Evolutionary conservation across 2,329 filamentous ascomycete species (phyloP), one percentile per base, ranked within the genome.

Genomic region (Alternaria sp.): DNA sequence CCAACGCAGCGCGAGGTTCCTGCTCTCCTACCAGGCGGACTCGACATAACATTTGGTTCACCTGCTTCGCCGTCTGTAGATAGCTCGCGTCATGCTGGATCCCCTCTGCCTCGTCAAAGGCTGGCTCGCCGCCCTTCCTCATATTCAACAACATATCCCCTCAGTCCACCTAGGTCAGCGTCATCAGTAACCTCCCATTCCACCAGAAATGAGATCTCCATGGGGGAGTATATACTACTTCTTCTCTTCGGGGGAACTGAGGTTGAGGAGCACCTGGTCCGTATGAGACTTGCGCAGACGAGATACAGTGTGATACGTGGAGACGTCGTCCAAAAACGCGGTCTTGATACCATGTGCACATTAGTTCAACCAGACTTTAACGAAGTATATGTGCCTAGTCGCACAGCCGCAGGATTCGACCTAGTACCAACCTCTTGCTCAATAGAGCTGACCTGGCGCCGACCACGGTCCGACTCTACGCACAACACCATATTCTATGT

Each of bases 261-360:
- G 12, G 20, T 49, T 9, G 49, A 45, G 32, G 54, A 54, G 2
- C 22, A 43, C 3, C 9, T 11, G n/a, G 44, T 49, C 9, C 41
- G 34, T 3, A 49, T 57, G 49, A 57, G 20, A 12, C 9, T 16
- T 10, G 59, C 59, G 4, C 43, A 16, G 16, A 61, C 50, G n/a
- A 38, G 43, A 18, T 22, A 61, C 22, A 61, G 59, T 18, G 44
- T 61, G 20, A 57, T 61, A 49, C 49, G 54, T 3, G 41, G 43
- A 1, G 34, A 53, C 38, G 38, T 61, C 20, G 50, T 61, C 14
- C 25, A 27, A 27, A 27, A 27, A 27, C 25, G 25, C 25, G 25
- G 25, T 27, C 25, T 27, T 2, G 25, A 27, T 27, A 27, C 25
- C 25, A 27, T 27, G 25, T 27, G 25, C 25, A 27, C 25, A 27